Conservation (phyloP, 2,329 filamentous ascomycete species). For the Phoma herbarum region DNA sequence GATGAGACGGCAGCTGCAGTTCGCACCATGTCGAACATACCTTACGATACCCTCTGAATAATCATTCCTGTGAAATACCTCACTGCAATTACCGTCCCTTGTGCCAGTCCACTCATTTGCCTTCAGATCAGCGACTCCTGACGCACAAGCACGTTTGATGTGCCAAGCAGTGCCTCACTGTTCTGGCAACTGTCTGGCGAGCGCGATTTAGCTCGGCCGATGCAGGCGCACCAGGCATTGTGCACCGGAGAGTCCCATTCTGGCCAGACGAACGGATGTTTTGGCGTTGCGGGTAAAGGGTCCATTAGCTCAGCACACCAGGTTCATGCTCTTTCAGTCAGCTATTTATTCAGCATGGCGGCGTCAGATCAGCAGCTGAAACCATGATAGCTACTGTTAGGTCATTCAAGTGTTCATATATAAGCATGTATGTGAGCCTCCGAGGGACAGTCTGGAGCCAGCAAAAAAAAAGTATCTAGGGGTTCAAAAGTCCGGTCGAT, state of each 20-base stretch:
- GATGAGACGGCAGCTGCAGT: conserved; percentile 40
- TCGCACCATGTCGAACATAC: conserved; percentile 27
- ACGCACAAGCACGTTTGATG: background rate
- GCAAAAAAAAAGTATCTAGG: conserved; percentile 17
- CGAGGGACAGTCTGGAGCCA: conserved; percentile 2
- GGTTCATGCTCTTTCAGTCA: conserved; percentile 10
- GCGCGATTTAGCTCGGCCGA: conserved; percentile 5
- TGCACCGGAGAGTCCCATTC: conserved; percentile 5
- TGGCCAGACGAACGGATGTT: conserved; percentile 13
- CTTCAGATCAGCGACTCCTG: background rate
- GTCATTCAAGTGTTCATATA: conserved; percentile 13
- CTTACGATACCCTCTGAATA: conserved; percentile 25
- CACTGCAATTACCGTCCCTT: background rate
- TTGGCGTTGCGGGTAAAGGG: conserved; percentile 8
- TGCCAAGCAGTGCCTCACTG: conserved; percentile 8
- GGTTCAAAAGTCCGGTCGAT: conserved; percentile 14
- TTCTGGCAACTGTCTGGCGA: conserved; percentile 7
- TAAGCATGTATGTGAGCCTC: background rate
- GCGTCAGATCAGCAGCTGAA: conserved; percentile 24
- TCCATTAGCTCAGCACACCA: conserved; percentile 10
- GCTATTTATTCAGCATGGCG: conserved; percentile 26
- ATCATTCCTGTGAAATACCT: conserved; percentile 18
- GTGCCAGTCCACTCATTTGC: background rate
- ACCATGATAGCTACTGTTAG: conserved; percentile 16
- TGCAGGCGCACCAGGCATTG: conserved; percentile 11